Conservation (phyloP, 139 green algal genomes). For the Asterochloris sp. region DNA sequence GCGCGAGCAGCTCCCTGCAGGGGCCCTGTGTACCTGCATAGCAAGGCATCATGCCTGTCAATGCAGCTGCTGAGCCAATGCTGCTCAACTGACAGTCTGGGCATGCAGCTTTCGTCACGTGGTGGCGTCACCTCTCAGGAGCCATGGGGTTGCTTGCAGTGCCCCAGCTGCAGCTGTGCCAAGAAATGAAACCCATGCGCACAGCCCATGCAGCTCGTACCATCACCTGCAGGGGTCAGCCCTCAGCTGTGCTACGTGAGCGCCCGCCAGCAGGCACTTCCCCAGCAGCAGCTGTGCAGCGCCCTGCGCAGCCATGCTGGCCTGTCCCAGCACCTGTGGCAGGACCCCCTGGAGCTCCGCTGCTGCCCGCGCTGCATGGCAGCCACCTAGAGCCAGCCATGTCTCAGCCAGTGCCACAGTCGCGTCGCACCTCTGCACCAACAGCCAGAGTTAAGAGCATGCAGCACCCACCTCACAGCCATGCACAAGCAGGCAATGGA, state of each 20-base stretch:
- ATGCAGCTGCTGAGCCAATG: too few relatives aligned
- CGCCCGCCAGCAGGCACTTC: slow-evolving; percentile 33
- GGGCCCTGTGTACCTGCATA: slow-evolving; percentile 23
- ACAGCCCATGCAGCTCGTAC: too few relatives aligned
- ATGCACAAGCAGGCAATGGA: too few relatives aligned
- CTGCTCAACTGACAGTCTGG: too few relatives aligned
- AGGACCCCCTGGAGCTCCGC: slow-evolving; percentile 37
- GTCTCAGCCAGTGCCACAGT: slow-evolving; percentile 29
- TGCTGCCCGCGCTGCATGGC: slow-evolving; percentile 23
- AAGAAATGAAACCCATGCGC: too few relatives aligned
- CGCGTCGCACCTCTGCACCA: slow-evolving; percentile 27
- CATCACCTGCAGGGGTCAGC: slow-evolving; percentile 13
- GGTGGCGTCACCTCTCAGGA: too few relatives aligned
- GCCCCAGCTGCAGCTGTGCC: too few relatives aligned
- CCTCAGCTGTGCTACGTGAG: slow-evolving; percentile 5
- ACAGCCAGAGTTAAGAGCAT: too few relatives aligned
- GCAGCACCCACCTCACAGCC: too few relatives aligned
- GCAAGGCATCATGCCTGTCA: not conserved
- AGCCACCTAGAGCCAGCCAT: slow-evolving; percentile 22
- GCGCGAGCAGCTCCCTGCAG: slow-evolving; percentile 24
- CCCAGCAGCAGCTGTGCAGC: slow-evolving; percentile 39
- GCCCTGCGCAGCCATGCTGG: slow-evolving; percentile 21
- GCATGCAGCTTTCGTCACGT: too few relatives aligned
- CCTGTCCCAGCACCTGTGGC: slow-evolving; percentile 45
- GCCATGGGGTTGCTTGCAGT: too few relatives aligned